A percentile compares a stretch with the other conserved stretches of the same genome.
Evolutionary conservation across 2,329 filamentous ascomycete species (phyloP).

Genomic region (Fusarium clavum): DNA sequence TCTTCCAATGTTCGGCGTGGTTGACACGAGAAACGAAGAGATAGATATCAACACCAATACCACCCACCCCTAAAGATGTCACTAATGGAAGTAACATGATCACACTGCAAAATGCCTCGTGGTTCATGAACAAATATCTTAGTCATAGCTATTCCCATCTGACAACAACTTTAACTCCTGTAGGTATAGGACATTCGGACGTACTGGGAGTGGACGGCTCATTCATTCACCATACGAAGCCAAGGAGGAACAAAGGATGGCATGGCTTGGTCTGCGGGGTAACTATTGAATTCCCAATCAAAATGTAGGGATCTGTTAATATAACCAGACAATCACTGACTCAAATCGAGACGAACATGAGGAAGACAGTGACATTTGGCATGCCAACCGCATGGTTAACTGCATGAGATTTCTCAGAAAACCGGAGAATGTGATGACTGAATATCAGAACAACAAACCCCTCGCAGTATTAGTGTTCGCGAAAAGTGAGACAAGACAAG

Average conservation of each 20-base stretch:
- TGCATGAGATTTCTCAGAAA: background rate
- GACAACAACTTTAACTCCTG: background rate
- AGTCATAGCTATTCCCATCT: background rate
- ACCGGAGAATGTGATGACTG: background rate
- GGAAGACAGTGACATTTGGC: background rate
- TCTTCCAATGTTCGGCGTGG: background rate
- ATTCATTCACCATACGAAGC: slow-evolving; percentile 5
- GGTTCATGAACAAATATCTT: background rate
- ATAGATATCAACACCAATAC: background rate
- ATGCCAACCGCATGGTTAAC: slow-evolving; percentile 15
- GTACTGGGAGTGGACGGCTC: background rate
- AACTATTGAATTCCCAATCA: slow-evolving; percentile 11
- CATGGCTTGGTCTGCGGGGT: slow-evolving; percentile 15
- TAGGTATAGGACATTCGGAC: background rate
- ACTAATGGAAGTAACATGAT: background rate
- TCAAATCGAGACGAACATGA: background rate
- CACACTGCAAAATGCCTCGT: slow-evolving; percentile 14
- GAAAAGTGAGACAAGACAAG: slow-evolving; percentile 12
- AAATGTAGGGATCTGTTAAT: background rate
- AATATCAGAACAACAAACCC: background rate
- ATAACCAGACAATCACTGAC: background rate
- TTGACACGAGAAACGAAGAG: background rate
- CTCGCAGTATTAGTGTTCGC: background rate
- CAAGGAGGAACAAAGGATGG: slow-evolving; percentile 26
- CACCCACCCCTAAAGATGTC: background rate